A percentile compares a stretch with the other conserved stretches of the same genome.
Conservation (phyloP, 495 filamentous ascomycete species). For the Platismatia glauca region DNA sequence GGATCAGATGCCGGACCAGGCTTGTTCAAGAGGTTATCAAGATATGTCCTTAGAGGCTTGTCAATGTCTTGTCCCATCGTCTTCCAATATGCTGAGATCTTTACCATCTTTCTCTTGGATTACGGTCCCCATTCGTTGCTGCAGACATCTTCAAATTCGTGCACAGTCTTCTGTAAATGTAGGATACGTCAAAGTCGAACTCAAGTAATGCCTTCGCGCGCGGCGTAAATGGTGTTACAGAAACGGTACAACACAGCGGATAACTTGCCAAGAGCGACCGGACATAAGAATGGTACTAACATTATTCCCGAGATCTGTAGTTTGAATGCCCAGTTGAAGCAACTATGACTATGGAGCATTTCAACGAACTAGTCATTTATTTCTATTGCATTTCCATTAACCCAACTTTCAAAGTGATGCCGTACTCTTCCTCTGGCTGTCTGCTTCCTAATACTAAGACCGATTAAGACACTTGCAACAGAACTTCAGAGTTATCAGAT, state of each 20-base stretch:
- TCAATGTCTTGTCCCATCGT: neutral
- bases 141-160: constrained; percentile 14
- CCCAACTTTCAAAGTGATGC: no score
- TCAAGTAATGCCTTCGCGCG: neutral
- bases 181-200: no score
- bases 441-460: neutral
- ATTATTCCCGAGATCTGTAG: neutral
- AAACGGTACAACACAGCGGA: neutral
- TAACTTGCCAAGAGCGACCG: neutral
- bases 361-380: no score
- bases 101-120: constrained; percentile 14
- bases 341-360: no score
- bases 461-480: neutral
- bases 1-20: constrained; percentile 70
- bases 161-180: neutral
- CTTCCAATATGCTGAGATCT: neutral
- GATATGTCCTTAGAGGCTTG: constrained; percentile 52
- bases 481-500: neutral
- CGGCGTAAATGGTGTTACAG: neutral
- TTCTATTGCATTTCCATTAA: no score
- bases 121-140: constrained; percentile 5
- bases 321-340: no score
- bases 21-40: constrained; percentile 67
- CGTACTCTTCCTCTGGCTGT: neutral
- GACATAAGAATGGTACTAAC: neutral